phyloP scores from a whole-genome alignment of 768 basidiomycete genomes.

The Podaxis sp. region DNA sequence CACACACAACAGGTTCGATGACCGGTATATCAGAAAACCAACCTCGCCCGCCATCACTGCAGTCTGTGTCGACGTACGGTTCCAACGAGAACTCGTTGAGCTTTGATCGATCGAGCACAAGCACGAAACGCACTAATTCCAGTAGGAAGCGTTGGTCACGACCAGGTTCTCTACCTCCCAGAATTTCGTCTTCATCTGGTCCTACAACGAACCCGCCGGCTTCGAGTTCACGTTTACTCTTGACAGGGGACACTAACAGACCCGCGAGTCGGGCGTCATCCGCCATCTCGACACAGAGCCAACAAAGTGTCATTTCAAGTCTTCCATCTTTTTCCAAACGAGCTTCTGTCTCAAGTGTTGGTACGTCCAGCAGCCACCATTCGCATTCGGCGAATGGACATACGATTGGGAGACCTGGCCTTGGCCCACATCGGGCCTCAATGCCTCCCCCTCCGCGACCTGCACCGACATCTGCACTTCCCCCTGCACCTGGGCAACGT shows the following conservation, averaged over 20 bases:
- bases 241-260: slow-evolving; percentile 30
- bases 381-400: slow-evolving; percentile 15
- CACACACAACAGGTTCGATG: slow-evolving; percentile 24
- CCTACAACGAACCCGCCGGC: slow-evolving; percentile 47
- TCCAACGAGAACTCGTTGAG: slow-evolving; percentile 36
- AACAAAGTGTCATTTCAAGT: slow-evolving; percentile 43
- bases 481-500: slow-evolving; percentile 55
- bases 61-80: slow-evolving; percentile 45
- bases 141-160: slow-evolving; percentile 53
- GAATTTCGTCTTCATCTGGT: slow-evolving; percentile 57
- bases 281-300: slow-evolving; percentile 34
- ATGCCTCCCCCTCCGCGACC: slow-evolving; percentile 76
- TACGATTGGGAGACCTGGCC: slow-evolving; percentile 14
- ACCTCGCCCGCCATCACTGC: slow-evolving; percentile 40
- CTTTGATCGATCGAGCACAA: slow-evolving; percentile 37
- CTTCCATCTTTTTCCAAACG: slow-evolving; percentile 57
- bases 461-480: slow-evolving; percentile 67
- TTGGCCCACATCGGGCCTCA: slow-evolving; percentile 48
- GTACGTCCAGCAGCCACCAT: slow-evolving; percentile 37
- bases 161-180: slow-evolving; percentile 48
- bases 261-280: slow-evolving; percentile 40
- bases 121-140: slow-evolving; percentile 32
- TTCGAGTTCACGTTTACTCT: slow-evolving; percentile 29
- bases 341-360: slow-evolving; percentile 46
- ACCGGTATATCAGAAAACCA: slow-evolving; percentile 40